Conservation (phyloP, 306 rosid species). For the Malus sylvestris region DNA sequence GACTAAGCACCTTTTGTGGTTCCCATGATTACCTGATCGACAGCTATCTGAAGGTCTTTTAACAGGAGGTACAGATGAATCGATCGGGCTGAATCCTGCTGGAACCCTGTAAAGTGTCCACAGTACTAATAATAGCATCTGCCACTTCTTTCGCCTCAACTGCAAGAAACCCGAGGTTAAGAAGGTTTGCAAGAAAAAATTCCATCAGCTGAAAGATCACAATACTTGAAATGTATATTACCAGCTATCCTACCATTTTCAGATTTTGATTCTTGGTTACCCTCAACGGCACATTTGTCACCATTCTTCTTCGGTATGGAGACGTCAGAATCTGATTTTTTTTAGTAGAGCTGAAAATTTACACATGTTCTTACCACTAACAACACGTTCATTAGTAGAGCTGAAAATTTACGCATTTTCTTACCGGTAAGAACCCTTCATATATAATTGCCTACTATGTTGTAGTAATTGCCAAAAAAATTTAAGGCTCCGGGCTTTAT, state of each 20-base stretch:
- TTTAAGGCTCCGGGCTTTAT: not conserved
- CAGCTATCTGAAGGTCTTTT: constrained; percentile 61
- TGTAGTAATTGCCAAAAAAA: too few species aligned
- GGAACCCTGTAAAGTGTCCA: constrained; percentile 28
- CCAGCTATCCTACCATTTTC: constrained; percentile 37
- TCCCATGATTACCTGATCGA: constrained; percentile 46
- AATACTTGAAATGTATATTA: constrained; percentile 18
- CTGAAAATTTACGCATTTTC: too few species aligned
- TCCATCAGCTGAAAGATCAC: constrained; percentile 5
- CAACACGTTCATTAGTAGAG: too few species aligned
- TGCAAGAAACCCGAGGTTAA: constrained; percentile 23
- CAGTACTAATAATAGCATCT: constrained; percentile 14
- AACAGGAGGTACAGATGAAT: constrained; percentile 41
- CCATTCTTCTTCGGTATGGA: constrained; percentile 23
- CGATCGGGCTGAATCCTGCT: constrained; percentile 17
- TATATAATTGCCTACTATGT: too few species aligned
- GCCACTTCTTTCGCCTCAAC: constrained; percentile 41
- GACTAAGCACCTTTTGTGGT: constrained; percentile 8
- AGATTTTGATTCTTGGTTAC: constrained; percentile 31
- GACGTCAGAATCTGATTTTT: constrained; percentile 19
- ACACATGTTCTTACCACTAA: too few species aligned
- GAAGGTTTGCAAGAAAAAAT: constrained; percentile 10
- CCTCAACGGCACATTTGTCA: constrained; percentile 26
- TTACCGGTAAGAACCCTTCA: too few species aligned
- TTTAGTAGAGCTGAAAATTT: too few species aligned